Conservation (phyloP, 2,329 filamentous ascomycete species). For the Aspergillus arachidicola region DNA sequence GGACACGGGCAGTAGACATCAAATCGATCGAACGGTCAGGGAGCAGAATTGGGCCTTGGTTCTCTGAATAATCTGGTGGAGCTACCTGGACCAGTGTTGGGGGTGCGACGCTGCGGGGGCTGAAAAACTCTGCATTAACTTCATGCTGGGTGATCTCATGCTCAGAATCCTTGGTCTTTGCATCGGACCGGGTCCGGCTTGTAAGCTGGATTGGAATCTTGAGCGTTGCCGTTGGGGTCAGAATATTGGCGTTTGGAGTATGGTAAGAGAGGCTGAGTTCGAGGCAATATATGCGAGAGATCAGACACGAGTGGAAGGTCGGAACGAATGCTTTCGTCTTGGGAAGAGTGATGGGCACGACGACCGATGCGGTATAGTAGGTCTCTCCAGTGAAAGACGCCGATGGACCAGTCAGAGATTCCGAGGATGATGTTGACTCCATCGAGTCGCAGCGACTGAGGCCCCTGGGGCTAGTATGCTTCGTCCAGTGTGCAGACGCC, state of each 20-base stretch:
- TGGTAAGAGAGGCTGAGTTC: conserved; percentile 61
- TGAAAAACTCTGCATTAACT: conserved; percentile 25
- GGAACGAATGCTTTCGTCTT: conserved; percentile 64
- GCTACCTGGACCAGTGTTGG: neutral
- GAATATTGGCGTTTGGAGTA: conserved; percentile 48
- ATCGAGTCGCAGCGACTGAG: conserved; percentile 30
- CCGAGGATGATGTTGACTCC: conserved; percentile 31
- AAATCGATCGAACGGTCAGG: neutral
- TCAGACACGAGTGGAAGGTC: conserved; percentile 70
- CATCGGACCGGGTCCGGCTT: conserved; percentile 19
- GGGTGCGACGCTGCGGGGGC: conserved; percentile 19
- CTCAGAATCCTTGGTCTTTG: neutral
- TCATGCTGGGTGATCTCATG: conserved; percentile 22
- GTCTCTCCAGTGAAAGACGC: conserved; percentile 47
- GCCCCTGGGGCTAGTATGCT: conserved; percentile 43
- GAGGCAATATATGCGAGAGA: conserved; percentile 65
- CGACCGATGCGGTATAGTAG: conserved; percentile 65
- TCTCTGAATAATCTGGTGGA: neutral
- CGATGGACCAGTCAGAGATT: conserved; percentile 36
- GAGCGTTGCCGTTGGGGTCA: conserved; percentile 43
- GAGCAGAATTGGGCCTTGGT: neutral
- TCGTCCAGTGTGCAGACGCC: conserved; percentile 59
- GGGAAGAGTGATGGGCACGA: conserved; percentile 66
- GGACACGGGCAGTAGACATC: neutral
- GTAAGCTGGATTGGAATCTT: conserved; percentile 49